phyloP scores from a whole-genome alignment of 169 alveolate genomes.

The Plasmodium blacklocki region DNA sequence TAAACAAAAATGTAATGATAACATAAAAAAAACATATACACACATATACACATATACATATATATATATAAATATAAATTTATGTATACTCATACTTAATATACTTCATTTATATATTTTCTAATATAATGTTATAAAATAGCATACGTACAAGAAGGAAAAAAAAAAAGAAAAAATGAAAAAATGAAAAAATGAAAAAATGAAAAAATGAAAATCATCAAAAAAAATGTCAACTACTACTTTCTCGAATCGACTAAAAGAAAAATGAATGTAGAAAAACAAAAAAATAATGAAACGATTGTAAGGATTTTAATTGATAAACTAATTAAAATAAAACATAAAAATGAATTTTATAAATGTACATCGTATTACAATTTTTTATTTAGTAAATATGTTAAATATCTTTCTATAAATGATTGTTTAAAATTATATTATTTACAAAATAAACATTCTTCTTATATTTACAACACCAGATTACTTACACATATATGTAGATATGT shows the following conservation, averaged over 20 bases:
- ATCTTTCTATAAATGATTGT: constrained; percentile 42
- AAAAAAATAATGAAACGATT: constrained; percentile 5
- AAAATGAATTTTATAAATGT: constrained; percentile 57
- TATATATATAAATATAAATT: too few relatives aligned
- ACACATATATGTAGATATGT: constrained; percentile 14
- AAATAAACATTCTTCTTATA: constrained; percentile 42
- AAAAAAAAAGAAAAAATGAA: not conserved
- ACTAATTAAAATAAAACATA: constrained; percentile 35
- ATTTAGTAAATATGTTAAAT: constrained; percentile 19
- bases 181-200: not conserved
- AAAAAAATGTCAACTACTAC: not conserved
- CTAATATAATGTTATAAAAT: too few relatives aligned
- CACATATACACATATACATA: too few relatives aligned
- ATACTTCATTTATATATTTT: too few relatives aligned
- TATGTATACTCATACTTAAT: too few relatives aligned
- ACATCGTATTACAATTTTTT: constrained; percentile 23
- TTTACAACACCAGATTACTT: constrained; percentile 17
- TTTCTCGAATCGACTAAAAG: not conserved
- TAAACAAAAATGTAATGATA: too few relatives aligned
- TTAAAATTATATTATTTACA: constrained; percentile 55
- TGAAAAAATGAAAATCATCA: constrained; percentile 27
- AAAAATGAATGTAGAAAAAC: not conserved
- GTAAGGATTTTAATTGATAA: constrained; percentile 42
- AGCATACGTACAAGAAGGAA: not conserved
- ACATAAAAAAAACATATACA: too few relatives aligned